phyloP scores from a whole-genome alignment of 495 filamentous ascomycete species.

The Annulohypoxylon bovei region DNA sequence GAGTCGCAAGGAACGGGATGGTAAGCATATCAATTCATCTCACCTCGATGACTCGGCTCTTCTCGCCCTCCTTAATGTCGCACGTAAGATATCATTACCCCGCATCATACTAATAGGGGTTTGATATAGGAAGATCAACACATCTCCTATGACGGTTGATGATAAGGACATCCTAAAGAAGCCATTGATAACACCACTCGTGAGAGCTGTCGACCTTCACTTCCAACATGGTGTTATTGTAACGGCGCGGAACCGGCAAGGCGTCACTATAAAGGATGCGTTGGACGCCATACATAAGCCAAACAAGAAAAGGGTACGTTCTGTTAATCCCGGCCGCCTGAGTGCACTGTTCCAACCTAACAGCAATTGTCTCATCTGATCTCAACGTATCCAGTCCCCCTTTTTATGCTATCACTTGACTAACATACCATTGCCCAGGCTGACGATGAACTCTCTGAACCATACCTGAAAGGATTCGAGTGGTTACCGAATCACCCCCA shows the following conservation, averaged over 20 bases:
- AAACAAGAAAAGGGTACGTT: conserved; percentile 87
- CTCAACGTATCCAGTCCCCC: not conserved
- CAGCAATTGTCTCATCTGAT: not conserved
- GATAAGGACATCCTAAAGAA: conserved; percentile 86
- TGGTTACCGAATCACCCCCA: conserved; percentile 63
- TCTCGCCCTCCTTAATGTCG: not conserved
- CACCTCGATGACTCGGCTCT: not conserved
- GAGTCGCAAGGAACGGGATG: conserved; percentile 92
- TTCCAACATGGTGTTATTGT: conserved; percentile 89
- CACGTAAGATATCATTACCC: not conserved
- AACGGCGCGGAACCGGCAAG: conserved; percentile 87
- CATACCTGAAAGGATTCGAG: conserved; percentile 90
- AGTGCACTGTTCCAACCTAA: not conserved
- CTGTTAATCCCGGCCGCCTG: no score
- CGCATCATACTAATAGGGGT: conserved; percentile 12
- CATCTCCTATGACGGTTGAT: conserved; percentile 74
- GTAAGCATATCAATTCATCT: conserved; percentile 62
- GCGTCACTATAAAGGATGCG: conserved; percentile 94
- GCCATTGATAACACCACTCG: conserved; percentile 76
- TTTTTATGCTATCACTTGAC: conserved; percentile 10
- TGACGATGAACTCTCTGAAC: conserved; percentile 85
- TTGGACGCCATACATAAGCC: conserved; percentile 93
- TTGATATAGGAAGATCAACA: conserved; percentile 83
- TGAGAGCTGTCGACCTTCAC: conserved; percentile 93
- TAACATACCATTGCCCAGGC: conserved; percentile 53